These are phyloP conservation scores for Alternaria sp. DNA, from an alignment of 2,329 filamentous ascomycete genomes.

Conservation along the genomic window DNA sequence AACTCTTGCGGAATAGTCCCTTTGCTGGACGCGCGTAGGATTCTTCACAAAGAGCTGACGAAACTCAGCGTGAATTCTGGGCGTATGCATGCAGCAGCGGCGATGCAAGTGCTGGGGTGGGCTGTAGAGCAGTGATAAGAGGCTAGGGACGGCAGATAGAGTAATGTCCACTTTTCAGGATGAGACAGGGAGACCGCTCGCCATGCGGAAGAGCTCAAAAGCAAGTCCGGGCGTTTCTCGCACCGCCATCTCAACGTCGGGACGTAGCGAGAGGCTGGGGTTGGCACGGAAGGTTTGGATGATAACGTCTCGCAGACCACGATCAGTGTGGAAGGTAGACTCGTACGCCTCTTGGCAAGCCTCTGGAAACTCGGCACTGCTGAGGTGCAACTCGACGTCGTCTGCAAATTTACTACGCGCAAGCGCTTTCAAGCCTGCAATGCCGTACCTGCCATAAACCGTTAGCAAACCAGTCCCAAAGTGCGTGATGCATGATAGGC, in stretches of 20 bases:
- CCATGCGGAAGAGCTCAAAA: slow-evolving; percentile 59
- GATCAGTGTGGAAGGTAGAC: slow-evolving; percentile 59
- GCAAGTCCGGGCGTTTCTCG: slow-evolving; percentile 58
- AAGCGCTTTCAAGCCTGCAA: slow-evolving; percentile 57
- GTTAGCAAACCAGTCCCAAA: slow-evolving; percentile 33
- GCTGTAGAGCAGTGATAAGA: not conserved
- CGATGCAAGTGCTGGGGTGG: not conserved
- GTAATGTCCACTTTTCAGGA: slow-evolving; percentile 29
- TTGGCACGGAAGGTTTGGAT: slow-evolving; percentile 59
- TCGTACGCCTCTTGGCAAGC: slow-evolving; percentile 61
- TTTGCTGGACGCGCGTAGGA: slow-evolving; percentile 6
- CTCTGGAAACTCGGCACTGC: slow-evolving; percentile 57
- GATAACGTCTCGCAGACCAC: slow-evolving; percentile 59
- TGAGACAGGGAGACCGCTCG: slow-evolving; percentile 55
- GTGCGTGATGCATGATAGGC: slow-evolving; percentile 8
- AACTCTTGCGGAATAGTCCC: not conserved
- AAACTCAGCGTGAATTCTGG: not conserved
- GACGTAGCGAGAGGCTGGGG: slow-evolving; percentile 56
- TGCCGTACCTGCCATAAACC: slow-evolving; percentile 53
- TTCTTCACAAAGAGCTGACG: slow-evolving; percentile 5
- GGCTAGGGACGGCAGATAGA: not conserved
- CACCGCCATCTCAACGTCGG: slow-evolving; percentile 56
- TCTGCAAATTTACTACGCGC: slow-evolving; percentile 58
- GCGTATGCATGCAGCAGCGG: slow-evolving; percentile 11
- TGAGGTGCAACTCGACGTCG: slow-evolving; percentile 55